A percentile compares a stretch with the other conserved stretches of the same genome.
Evolutionary conservation across 805 yeast species (phyloP).

Genomic region (Saccharomyces jurei): DNA sequence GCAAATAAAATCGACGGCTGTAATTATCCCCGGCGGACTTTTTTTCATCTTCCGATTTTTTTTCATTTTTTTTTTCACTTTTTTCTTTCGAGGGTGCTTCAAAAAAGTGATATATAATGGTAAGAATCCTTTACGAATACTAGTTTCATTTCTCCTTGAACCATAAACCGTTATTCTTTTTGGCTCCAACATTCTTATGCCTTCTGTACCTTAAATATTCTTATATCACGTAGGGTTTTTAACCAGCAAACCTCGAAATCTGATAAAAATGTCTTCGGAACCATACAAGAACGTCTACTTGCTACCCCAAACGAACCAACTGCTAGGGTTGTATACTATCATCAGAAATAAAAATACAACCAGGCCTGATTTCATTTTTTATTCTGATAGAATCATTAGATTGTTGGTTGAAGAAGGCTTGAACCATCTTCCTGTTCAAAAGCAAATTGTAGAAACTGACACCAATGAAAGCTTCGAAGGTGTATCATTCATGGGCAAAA

Average conservation of each 20-base stretch:
- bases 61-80: not conserved
- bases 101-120: not conserved
- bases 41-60: not conserved
- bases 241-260: not conserved
- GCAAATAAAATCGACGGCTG: not conserved
- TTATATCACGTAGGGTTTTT: not conserved
- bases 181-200: not conserved
- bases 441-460: slow-evolving; percentile 62
- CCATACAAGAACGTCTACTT: slow-evolving; percentile 47
- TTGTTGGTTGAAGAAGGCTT: slow-evolving; percentile 91
- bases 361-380: slow-evolving; percentile 90
- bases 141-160: not conserved
- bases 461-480: slow-evolving; percentile 69
- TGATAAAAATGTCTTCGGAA: slow-evolving; percentile 23
- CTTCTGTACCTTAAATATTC: not conserved
- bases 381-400: slow-evolving; percentile 90
- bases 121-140: not conserved
- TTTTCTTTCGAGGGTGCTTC: not conserved
- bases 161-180: not conserved
- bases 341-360: slow-evolving; percentile 75
- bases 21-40: not conserved
- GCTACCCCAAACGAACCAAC: slow-evolving; percentile 83
- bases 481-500: slow-evolving; percentile 76
- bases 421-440: slow-evolving; percentile 84
- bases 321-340: slow-evolving; percentile 78